phyloP scores from a whole-genome alignment of 805 yeast genomes.

The Nakazawaea laoshanensis region DNA sequence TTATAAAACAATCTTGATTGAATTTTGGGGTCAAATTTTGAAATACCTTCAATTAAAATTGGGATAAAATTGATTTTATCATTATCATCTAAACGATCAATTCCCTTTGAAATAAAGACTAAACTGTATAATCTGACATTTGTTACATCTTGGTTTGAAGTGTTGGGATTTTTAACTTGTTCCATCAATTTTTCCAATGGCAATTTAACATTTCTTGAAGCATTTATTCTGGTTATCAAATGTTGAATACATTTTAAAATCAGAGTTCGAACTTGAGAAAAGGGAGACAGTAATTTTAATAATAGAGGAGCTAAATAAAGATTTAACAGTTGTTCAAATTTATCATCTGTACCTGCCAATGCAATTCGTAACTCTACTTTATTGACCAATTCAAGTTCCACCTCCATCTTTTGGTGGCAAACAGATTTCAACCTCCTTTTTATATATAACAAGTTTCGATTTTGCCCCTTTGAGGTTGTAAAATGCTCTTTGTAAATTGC shows the following conservation, averaged over 20 bases:
- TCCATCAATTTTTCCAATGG: conserved; percentile 56
- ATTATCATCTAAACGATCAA: conserved; percentile 39
- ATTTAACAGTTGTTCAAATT: conserved; percentile 51
- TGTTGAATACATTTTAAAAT: conserved; percentile 62
- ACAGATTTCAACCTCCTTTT: too few relatives aligned
- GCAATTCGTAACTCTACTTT: conserved; percentile 81
- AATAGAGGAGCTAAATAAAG: conserved; percentile 70
- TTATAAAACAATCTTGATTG: conserved; percentile 57
- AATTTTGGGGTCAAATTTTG: conserved; percentile 23
- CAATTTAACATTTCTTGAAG: conserved; percentile 43
- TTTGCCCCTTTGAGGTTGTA: too few relatives aligned
- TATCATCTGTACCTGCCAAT: conserved; percentile 58
- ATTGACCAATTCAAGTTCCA: conserved; percentile 55
- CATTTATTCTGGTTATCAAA: conserved; percentile 55
- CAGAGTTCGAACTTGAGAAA: conserved; percentile 55
- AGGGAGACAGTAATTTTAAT: conserved; percentile 68
- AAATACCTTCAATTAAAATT: conserved; percentile 35
- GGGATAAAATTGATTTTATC: conserved; percentile 39
- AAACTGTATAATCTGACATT: conserved; percentile 55
- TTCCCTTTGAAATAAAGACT: conserved; percentile 58
- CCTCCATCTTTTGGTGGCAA: conserved; percentile 18
- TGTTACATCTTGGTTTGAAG: conserved; percentile 34
- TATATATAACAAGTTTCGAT: too few relatives aligned
- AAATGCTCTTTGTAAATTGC: too few relatives aligned
- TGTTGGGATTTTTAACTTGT: conserved; percentile 54